Conservation (phyloP, 257 asterid genomes). For the Salvia rosmarinus region DNA sequence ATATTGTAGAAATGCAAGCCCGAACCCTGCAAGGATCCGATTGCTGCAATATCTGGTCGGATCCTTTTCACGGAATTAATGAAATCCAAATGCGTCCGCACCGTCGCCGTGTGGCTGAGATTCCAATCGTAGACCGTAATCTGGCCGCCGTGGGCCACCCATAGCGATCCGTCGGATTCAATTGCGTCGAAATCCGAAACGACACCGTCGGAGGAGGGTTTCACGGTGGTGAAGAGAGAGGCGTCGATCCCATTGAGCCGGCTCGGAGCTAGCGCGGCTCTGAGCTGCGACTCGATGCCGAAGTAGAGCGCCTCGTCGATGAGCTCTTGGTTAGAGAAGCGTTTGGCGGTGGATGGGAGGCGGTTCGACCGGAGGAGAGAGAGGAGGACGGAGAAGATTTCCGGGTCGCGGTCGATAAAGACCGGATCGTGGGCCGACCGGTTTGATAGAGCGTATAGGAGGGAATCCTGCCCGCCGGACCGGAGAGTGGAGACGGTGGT, state of each 20-base stretch:
- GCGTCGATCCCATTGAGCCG: constrained; percentile 72
- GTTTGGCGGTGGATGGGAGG: constrained; percentile 84
- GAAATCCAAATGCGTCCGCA: constrained; percentile 78
- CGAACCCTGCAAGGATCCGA: constrained; percentile 60
- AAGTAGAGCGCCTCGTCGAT: constrained; percentile 80
- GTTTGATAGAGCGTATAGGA: constrained; percentile 65
- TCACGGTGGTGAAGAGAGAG: constrained; percentile 52
- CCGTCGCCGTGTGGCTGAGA: constrained; percentile 61
- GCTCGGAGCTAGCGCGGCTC: constrained; percentile 73
- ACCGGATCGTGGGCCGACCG: constrained; percentile 58
- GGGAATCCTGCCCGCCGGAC: constrained; percentile 86
- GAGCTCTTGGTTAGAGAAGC: constrained; percentile 79
- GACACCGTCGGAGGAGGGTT: constrained; percentile 64
- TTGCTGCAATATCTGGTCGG: constrained; percentile 59
- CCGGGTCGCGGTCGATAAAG: constrained; percentile 98
- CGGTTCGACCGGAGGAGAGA: constrained; percentile 89
- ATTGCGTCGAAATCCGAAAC: constrained; percentile 81
- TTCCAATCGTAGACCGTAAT: constrained; percentile 90
- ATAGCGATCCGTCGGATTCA: constrained; percentile 73
- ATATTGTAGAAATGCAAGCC: constrained; percentile 77
- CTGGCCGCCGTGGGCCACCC: constrained; percentile 94
- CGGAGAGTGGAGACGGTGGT: constrained; percentile 83
- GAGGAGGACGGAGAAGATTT: constrained; percentile 76
- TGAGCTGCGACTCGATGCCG: constrained; percentile 80
- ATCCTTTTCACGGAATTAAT: constrained; percentile 53